Evolutionary conservation across 345 rosid genomes (phyloP).

Genomic region (Aquilaria sinensis): DNA sequence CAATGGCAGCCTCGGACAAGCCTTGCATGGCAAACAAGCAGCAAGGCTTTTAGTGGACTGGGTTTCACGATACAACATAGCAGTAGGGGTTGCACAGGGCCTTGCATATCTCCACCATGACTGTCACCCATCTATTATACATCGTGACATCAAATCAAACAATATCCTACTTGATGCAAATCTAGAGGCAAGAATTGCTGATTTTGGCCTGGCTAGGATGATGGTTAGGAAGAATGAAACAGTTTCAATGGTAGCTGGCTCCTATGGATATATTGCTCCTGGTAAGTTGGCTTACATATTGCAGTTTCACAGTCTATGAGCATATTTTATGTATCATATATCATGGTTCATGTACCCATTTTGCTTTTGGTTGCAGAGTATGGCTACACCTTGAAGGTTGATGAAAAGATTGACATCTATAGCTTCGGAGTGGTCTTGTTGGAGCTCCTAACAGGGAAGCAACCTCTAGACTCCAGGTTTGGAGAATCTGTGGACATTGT

Average conservation of each 20-base stretch:
- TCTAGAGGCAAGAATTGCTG: conserved; percentile 85
- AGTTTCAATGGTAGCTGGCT: conserved; percentile 91
- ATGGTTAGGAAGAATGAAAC: conserved; percentile 85
- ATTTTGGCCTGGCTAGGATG: conserved; percentile 90
- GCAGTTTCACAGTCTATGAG: not conserved
- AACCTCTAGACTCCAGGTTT: conserved; percentile 59
- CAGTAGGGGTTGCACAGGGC: conserved; percentile 86
- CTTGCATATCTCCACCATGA: conserved; percentile 95
- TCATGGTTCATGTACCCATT: not conserved
- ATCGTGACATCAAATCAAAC: conserved; percentile 84
- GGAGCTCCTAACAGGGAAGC: conserved; percentile 76
- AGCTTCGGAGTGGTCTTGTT: conserved; percentile 80
- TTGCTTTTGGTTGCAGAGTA: conserved; percentile 45
- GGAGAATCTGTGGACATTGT: conserved; percentile 67
- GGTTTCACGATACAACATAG: conserved; percentile 84
- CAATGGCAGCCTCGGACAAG: conserved; percentile 81
- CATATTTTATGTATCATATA: not conserved
- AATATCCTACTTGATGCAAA: conserved; percentile 82
- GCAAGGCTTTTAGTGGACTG: conserved; percentile 69
- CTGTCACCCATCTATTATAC: conserved; percentile 80
- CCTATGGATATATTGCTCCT: conserved; percentile 95
- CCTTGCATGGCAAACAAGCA: conserved; percentile 68
- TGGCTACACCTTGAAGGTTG: conserved; percentile 85
- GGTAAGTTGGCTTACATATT: conserved; percentile 31
- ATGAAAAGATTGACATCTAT: conserved; percentile 91